phyloP scores from a whole-genome alignment of 202 grass and related monocot species.

The Setaria italica region DNA sequence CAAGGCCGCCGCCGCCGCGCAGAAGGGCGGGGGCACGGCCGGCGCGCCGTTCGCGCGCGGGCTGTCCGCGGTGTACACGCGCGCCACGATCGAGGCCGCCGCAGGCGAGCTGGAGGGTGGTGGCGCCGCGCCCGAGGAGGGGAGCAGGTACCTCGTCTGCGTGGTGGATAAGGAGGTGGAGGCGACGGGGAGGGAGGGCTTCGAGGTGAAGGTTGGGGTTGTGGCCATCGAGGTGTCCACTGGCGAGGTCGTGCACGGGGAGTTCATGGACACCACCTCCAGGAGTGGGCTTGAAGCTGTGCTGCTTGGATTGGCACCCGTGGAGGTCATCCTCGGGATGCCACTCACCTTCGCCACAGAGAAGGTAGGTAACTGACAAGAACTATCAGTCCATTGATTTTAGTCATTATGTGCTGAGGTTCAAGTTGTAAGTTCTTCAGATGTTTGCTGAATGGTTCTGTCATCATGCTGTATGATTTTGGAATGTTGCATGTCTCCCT shows the following conservation, averaged over 20 bases:
- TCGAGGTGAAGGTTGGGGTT: conserved; percentile 69
- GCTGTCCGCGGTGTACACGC: conserved; percentile 86
- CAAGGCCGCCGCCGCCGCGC: conserved; percentile 60
- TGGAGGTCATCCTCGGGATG: conserved; percentile 79
- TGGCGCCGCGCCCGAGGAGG: conserved; percentile 42
- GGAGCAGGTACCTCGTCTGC: conserved; percentile 74
- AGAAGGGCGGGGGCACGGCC: conserved; percentile 50
- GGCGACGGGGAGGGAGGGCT: conserved; percentile 44
- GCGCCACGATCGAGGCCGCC: conserved; percentile 87
- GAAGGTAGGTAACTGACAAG: conserved; percentile 68
- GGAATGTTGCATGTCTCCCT: no score
- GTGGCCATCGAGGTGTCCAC: conserved; percentile 81
- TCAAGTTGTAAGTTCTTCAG: neutral
- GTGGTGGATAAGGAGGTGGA: conserved; percentile 78
- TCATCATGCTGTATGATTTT: neutral
- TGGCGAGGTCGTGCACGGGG: conserved; percentile 81
- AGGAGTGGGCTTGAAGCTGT: conserved; percentile 80
- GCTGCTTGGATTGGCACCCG: conserved; percentile 70
- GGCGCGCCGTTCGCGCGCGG: conserved; percentile 63
- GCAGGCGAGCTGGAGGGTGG: conserved; percentile 69
- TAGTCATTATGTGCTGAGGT: neutral
- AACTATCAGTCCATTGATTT: neutral
- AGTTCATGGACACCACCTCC: conserved; percentile 68
- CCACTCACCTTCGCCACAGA: conserved; percentile 67
- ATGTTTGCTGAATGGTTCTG: neutral